Evolutionary conservation across 2,329 filamentous ascomycete species (phyloP).

Genomic region (Neofusicoccum kwambonambiense): DNA sequence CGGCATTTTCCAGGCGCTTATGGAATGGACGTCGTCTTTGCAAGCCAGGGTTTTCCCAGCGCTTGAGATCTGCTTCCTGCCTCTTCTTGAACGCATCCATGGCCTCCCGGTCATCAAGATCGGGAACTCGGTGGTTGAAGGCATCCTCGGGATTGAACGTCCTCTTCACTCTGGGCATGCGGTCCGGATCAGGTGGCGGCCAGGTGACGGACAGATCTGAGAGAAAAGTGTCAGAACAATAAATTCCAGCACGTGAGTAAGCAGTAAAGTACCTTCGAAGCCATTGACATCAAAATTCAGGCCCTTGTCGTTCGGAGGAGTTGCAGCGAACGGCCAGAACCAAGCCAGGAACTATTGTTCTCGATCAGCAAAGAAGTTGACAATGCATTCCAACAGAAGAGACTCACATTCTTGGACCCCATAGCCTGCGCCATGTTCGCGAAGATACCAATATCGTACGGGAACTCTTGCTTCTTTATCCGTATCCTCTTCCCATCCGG

Average conservation of each 20-base stretch:
- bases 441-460: slow-evolving; percentile 77
- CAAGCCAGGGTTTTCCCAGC: slow-evolving; percentile 36
- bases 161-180: slow-evolving; percentile 34
- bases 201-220: slow-evolving; percentile 35
- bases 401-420: slow-evolving; percentile 59
- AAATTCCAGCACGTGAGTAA: background rate
- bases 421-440: slow-evolving; percentile 73
- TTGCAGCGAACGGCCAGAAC: slow-evolving; percentile 65
- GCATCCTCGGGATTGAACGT: slow-evolving; percentile 29
- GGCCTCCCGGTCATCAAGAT: slow-evolving; percentile 36
- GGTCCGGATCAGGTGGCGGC: slow-evolving; percentile 54
- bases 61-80: slow-evolving; percentile 52
- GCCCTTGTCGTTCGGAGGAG: slow-evolving; percentile 53
- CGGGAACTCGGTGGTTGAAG: slow-evolving; percentile 40
- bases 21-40: slow-evolving; percentile 43
- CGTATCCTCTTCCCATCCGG: slow-evolving; percentile 56
- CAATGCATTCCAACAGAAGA: background rate
- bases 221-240: background rate
- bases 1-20: slow-evolving; percentile 36
- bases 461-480: slow-evolving; percentile 70
- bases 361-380: background rate
- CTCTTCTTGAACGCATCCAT: slow-evolving; percentile 53
- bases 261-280: slow-evolving; percentile 60
- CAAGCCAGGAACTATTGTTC: slow-evolving; percentile 51
- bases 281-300: slow-evolving; percentile 69